Evolutionary conservation across 306 rosid species (phyloP), one percentile per base, ranked within the genome.

Genomic region (Neltuma alba): DNA sequence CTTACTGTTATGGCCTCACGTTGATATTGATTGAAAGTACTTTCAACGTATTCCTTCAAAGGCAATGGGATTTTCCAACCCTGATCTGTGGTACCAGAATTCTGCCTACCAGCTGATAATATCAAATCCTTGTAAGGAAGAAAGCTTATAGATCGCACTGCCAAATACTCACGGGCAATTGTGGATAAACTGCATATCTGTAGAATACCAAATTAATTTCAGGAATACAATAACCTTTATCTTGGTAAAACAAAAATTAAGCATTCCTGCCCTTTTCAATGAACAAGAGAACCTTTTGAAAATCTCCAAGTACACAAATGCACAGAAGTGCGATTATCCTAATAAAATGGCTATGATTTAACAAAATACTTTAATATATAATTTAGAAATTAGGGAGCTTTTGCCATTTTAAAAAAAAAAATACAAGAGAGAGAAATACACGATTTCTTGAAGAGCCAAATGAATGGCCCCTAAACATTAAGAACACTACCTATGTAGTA

Each of bases 101-200:
- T 83, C 69, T 85, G 89, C 80, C 78, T 89, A 71, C 81, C 67
- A 36, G 91, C 93, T 68, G 83, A 76, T 82, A 94, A 64, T 82
- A 94, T 94, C 81, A 94, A 76, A 86, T 94, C 99, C 88, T 80
- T 91, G 83, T 89, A 94, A n/a, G 90, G 93, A 65, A 92, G 92
- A 80, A 76, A 82, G 47, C 86, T 68, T 80, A 94, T 80, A 9
- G 95, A 86, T 82, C 83, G 85, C 48, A 94, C 36, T 33, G 97
- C 97, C 78, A 86, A 31, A 87, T 91, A 94, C 85, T 94, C 97
- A 75, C 95, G 95, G 75, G 88, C 91, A 73, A 87, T 91, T 37
- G 99, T 94, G 42, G 99, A 94, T 82, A 94, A 85, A 84, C 91
- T 94, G 93, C 99, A 91, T 44, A 91, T 79, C 99, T 94, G 86